Evolutionary conservation across 352 stramenopile species (phyloP), one percentile per base, ranked within the genome.

Genomic region (Hyaloperonospora brassicae): DNA sequence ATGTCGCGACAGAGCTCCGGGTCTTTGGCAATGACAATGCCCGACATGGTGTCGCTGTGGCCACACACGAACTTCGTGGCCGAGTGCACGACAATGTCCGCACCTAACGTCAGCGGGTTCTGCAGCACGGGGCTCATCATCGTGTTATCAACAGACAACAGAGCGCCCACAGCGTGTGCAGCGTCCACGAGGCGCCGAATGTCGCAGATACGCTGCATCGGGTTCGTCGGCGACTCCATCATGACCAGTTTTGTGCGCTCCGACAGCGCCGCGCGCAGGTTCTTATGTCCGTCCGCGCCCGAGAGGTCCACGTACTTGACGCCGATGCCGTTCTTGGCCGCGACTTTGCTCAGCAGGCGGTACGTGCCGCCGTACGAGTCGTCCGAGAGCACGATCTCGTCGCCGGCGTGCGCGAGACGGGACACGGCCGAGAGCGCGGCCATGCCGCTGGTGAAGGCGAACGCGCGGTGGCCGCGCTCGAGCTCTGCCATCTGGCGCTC

Each of bases 1-100:
- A 96, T 53, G 49, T 93, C 79, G 39, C 70, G 68, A 40, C 78
- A 88, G 31, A 90, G 65, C 58, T 90, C 79, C 2, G 76, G 74
- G 62, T 89, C 78, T 66, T 87, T 95, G 55, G 68, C 68, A 44
- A 88, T 95, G 30, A 98, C 75, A 34, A 98, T 81, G 11, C 96
- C 97, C 7, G 94, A 85, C 67, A 98, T 88, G 30, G 95, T 96
- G 76, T 99, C 96, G 39, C 86, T 96, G 76, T 99, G 97, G 47
- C 96, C 96, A 55, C 80, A 95, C 50, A 99, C 79, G 61, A 98
- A 99, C 73, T 99, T 99, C 47, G 96, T 99, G 22, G 84, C 93
- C 46, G 86, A 97, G 74, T 99, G 96, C 48, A 99, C 75, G 23
- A 98, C 90, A 23, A 98, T 84, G 73, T 99, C 97, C 6, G 95